Evolutionary conservation across 2,329 filamentous ascomycete species (phyloP).

Genomic region (Colletotrichum sp.): DNA sequence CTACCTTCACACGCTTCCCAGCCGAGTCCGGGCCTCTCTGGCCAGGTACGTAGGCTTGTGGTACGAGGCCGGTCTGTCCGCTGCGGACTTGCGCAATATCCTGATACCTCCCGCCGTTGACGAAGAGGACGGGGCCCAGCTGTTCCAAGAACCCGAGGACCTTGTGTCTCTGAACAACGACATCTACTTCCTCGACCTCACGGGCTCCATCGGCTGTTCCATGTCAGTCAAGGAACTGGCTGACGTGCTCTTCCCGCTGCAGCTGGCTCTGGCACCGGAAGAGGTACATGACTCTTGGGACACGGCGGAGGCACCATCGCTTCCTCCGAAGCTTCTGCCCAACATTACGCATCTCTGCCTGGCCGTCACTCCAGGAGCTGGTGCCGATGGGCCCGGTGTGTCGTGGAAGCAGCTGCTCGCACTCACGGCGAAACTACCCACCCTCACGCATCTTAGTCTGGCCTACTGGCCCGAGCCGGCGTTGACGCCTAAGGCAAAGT

Average conservation of each 20-base stretch:
- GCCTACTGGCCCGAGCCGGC: conserved; percentile 67
- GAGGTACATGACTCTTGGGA: conserved; percentile 62
- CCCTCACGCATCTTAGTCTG: conserved; percentile 65
- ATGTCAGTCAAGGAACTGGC: conserved; percentile 57
- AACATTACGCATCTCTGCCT: conserved; percentile 67
- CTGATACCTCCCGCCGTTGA: conserved; percentile 40
- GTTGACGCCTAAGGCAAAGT: conserved; percentile 59
- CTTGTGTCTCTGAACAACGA: conserved; percentile 44
- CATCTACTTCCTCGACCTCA: conserved; percentile 59
- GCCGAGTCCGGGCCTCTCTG: conserved; percentile 55
- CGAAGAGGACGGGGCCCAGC: conserved; percentile 20
- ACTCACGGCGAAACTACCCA: conserved; percentile 56
- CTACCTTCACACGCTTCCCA: conserved; percentile 61
- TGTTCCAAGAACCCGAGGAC: conserved; percentile 26
- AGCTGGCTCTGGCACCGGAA: conserved; percentile 21
- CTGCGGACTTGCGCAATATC: conserved; percentile 55
- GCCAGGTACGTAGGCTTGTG: conserved; percentile 54
- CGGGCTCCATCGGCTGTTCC: conserved; percentile 54
- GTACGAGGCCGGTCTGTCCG: conserved; percentile 50
- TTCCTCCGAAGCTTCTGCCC: conserved; percentile 49
- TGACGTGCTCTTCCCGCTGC: conserved; percentile 53
- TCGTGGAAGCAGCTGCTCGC: conserved; percentile 66
- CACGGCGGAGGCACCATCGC: conserved; percentile 32
- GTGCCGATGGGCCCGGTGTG: conserved; percentile 28
- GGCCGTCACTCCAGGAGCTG: conserved; percentile 45